Conservation (phyloP, 2,329 filamentous ascomycete genomes). For the Hypoxylon sp. region DNA sequence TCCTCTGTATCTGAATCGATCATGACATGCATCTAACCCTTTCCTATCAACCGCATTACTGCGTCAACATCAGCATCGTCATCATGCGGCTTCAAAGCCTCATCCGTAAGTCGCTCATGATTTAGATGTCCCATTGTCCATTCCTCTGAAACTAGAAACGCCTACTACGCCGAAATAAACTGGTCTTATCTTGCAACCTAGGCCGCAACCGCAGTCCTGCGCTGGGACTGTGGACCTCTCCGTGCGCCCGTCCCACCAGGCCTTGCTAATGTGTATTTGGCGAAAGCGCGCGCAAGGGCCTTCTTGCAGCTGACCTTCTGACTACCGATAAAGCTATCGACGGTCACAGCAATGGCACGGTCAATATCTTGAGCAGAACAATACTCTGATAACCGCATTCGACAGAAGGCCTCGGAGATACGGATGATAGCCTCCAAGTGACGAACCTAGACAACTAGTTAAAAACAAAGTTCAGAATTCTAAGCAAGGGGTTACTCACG, state of each 20-base stretch:
- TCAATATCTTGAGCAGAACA: constrained; percentile 91
- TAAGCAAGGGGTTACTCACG: constrained; percentile 66
- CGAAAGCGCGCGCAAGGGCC: constrained; percentile 90
- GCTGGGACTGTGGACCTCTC: constrained; percentile 37
- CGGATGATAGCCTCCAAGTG: constrained; percentile 98
- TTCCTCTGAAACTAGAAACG: not conserved
- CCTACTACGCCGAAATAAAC: constrained; percentile 6
- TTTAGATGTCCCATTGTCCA: constrained; percentile 4
- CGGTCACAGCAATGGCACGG: constrained; percentile 93
- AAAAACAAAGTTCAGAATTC: constrained; percentile 25
- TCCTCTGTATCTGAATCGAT: too few relatives aligned
- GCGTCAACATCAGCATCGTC: constrained; percentile 18
- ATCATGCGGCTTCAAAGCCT: too few relatives aligned
- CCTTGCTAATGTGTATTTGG: constrained; percentile 81
- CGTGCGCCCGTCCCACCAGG: constrained; percentile 49
- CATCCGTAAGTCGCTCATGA: too few relatives aligned
- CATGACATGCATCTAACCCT: too few relatives aligned
- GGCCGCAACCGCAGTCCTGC: constrained; percentile 36
- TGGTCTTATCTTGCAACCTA: constrained; percentile 10
- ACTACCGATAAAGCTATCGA: constrained; percentile 93
- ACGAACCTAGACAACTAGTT: constrained; percentile 71
- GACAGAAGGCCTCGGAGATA: constrained; percentile 91
- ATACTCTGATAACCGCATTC: constrained; percentile 98
- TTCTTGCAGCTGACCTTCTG: constrained; percentile 99
- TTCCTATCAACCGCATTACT: constrained; percentile 4